Base-by-base conservation (phyloP, 345 rosid genomes). In the Moringa oleifera region DNA sequence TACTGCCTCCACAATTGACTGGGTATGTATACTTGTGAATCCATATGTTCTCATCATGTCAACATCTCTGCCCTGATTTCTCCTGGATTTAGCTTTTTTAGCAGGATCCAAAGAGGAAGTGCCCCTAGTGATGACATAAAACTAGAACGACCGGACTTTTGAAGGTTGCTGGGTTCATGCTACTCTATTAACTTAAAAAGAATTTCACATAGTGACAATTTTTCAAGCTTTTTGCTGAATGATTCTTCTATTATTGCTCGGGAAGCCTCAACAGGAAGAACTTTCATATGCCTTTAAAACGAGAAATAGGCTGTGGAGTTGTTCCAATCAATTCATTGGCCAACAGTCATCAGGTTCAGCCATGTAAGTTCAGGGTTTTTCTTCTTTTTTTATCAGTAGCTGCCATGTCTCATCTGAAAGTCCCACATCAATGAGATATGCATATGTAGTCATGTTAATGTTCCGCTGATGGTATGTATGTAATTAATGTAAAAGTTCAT, bases 1-100 rank as follows among this genome's bases (percentile, higher is more conserved):
- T 76, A 36, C 33, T 56, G 57, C 25, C 72, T n/a, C 53, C 53
- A 1, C 65, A 51, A 21, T 36, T 68, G 7, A 64, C 37, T 4
- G 25, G 80, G 79, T 72, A 66, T 7, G 13, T 41, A 15, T 41
- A 11, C 17, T 28, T 28, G 33, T 28, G 33, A 28, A 28, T 8
- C 3, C 5, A 28, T 41, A 41, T 41, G 2, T 41, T 7, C 47
- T 41, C 47, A 41, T 41, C 47, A 41, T 11, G 12, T 11, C 1
- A 2, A 7, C 47, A 15, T 41, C 47, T 41, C 1, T 41, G 47
- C 47, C 47, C 12, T 41, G 12, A 41, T 15, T 41, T 41, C 12
- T 41, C 33, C 6, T 41, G 47, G 16, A 1, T 4, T 4, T 41
- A 2, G 33, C 17, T 41, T 41, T 41, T 41, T 41, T 15, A 41